Evolutionary conservation across 2,329 filamentous ascomycete species (phyloP), one percentile per base, ranked within the genome.

Genomic region (Aspergillus transmontanensis): DNA sequence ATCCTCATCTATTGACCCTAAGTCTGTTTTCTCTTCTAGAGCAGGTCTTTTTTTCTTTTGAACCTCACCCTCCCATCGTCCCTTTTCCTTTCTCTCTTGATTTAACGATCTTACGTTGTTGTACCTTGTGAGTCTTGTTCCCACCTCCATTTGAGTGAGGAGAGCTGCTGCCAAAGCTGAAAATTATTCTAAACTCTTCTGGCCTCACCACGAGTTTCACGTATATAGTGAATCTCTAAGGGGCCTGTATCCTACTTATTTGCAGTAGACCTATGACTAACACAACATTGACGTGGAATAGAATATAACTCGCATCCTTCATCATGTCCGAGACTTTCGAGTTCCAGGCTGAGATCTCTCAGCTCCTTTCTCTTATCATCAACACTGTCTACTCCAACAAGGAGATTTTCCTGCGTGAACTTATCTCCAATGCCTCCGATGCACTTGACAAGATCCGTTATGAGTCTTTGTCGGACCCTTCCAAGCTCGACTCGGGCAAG

Each of bases 331-430:
- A 98, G 87, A 97, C 94, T 74, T 99, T 99, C 86, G 94, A 98
- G 91, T 99, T 98, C 87, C 95, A 99, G 91, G 95, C 95, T 91
- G 95, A 99, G 92, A 99, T 99, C 81, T 98, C 94, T 91, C 95
- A 99, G 92, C 92, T 99, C 72, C 91, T 99, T 80, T 93, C 90
- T 74, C 92, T 99, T 81, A 99, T 99, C 85, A 99, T 99, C 89
- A 99, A 99, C 92, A 98, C 95, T 72, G 95, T 99, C 86, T 99
- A 98, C 89, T 97, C 94, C 75, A 99, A 99, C 91, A 99, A 99
- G 89, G 95, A 98, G 86, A 98, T 99, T 81, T 99, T 99, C 90
- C 86, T 99, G 77, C 87, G 95, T 90, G 95, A 99, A 86, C 81
- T 99, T 76, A 92, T 99, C 79, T 98, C 95, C 85, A 99, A 99